These are phyloP conservation scores for Aspergillus neoniger DNA, from an alignment of 2,329 filamentous ascomycete species.

Conservation along the genomic window DNA sequence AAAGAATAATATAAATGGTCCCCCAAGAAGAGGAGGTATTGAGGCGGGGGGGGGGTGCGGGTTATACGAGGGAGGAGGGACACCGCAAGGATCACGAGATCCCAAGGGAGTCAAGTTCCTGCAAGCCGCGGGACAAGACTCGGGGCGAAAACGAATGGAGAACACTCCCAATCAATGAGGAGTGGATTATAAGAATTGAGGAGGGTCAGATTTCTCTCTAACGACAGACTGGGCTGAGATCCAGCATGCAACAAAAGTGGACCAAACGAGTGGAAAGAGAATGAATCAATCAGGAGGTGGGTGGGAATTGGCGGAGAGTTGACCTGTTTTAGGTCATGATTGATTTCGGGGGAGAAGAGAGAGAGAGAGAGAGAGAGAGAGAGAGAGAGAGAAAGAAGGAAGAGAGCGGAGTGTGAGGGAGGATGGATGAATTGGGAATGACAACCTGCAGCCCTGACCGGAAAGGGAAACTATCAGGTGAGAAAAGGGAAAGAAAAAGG, in stretches of 20 bases:
- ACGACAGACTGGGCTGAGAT: constrained; percentile 1
- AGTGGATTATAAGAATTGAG: not conserved
- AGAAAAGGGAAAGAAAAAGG: not conserved
- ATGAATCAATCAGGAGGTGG: not conserved
- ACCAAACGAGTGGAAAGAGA: constrained; percentile 3
- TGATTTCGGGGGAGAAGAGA: not conserved
- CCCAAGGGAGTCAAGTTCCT: not conserved
- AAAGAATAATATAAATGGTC: not conserved
- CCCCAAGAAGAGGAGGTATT: not conserved
- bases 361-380: constrained; percentile 4
- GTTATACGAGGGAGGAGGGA: not conserved
- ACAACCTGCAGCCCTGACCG: too few species aligned
- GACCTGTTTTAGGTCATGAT: constrained; percentile 1
- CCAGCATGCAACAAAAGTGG: not conserved
- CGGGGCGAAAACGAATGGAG: not conserved
- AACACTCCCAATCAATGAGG: not conserved
- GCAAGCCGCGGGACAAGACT: not conserved
- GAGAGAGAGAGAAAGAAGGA: constrained; percentile 3
- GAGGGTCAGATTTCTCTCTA: not conserved
- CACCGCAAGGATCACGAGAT: constrained; percentile 8
- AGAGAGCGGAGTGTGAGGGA: not conserved
- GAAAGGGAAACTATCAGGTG: constrained; percentile 1
- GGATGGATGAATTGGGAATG: too few species aligned
- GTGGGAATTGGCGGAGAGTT: not conserved
- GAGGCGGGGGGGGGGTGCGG: too few species aligned